Conservation (phyloP, 108 stramenopile species). For the Nannochloropsis oceanica region DNA sequence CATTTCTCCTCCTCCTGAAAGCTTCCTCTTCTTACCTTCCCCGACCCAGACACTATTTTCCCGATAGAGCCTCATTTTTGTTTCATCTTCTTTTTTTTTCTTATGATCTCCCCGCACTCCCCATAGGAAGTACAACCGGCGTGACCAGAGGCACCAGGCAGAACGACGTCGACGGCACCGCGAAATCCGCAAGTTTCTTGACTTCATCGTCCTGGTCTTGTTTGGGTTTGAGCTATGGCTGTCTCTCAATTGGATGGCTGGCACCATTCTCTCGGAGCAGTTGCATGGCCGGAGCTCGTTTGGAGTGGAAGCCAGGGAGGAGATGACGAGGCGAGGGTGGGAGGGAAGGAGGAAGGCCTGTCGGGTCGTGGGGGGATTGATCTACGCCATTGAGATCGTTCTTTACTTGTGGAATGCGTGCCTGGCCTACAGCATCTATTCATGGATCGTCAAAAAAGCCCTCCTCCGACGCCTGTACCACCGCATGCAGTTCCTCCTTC, state of each 20-base stretch:
- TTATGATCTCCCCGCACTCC: not conserved
- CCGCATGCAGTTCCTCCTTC: not conserved
- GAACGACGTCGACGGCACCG: not conserved
- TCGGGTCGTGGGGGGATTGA: not conserved
- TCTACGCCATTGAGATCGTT: not conserved
- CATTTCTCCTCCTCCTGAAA: not conserved
- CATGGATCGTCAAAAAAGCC: not conserved
- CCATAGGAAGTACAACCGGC: not conserved
- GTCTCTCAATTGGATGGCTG: not conserved
- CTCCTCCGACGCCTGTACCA: not conserved
- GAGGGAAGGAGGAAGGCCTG: not conserved
- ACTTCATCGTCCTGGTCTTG: not conserved
- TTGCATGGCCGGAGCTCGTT: not conserved
- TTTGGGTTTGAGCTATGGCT: not conserved
- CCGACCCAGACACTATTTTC: not conserved
- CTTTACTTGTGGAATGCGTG: not conserved
- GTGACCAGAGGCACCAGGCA: not conserved
- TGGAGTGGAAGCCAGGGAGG: not conserved
- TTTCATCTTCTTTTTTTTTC: not conserved
- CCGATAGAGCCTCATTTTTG: not conserved
- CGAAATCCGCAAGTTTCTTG: not conserved
- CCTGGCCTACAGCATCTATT: not conserved
- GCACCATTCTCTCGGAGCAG: not conserved
- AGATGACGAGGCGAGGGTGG: not conserved
- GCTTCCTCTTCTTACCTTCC: not conserved